phyloP scores from a whole-genome alignment of 371 early-diverging fungal genomes.

The Actinomucor elegans region DNA sequence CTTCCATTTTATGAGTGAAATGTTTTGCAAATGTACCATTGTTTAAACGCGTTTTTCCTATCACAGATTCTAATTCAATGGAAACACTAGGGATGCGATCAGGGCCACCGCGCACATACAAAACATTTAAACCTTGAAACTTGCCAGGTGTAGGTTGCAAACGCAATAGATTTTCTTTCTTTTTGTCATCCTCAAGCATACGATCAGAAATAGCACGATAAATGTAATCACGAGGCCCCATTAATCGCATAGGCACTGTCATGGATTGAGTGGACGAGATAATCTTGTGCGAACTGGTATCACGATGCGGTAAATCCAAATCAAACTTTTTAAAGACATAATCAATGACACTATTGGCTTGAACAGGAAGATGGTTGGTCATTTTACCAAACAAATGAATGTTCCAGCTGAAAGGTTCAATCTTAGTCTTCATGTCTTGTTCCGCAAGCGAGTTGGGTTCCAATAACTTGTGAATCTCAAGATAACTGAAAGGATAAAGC shows the following conservation, averaged over 20 bases:
- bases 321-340: constrained; percentile 52
- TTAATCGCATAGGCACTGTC: constrained; percentile 27
- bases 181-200: constrained; percentile 22
- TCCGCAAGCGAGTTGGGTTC: constrained; percentile 48
- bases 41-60: constrained; percentile 23
- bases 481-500: constrained; percentile 56
- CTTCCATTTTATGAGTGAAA: constrained; percentile 8
- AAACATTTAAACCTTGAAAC: constrained; percentile 55
- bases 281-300: constrained; percentile 33
- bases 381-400: constrained; percentile 66
- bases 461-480: constrained; percentile 45
- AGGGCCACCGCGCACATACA: constrained; percentile 56
- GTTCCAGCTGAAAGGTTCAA: constrained; percentile 46
- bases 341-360: constrained; percentile 54
- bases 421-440: constrained; percentile 42
- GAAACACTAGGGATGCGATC: constrained; percentile 16
- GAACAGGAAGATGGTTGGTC: constrained; percentile 55
- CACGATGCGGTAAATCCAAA: constrained; percentile 47
- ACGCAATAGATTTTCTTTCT: constrained; percentile 6
- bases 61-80: constrained; percentile 26
- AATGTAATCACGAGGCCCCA: constrained; percentile 36
- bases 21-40: constrained; percentile 6
- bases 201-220: constrained; percentile 26
- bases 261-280: constrained; percentile 28
- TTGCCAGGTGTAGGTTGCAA: constrained; percentile 47